phyloP scores from a whole-genome alignment of 208 protist species.

The Angomonas deanei region DNA sequence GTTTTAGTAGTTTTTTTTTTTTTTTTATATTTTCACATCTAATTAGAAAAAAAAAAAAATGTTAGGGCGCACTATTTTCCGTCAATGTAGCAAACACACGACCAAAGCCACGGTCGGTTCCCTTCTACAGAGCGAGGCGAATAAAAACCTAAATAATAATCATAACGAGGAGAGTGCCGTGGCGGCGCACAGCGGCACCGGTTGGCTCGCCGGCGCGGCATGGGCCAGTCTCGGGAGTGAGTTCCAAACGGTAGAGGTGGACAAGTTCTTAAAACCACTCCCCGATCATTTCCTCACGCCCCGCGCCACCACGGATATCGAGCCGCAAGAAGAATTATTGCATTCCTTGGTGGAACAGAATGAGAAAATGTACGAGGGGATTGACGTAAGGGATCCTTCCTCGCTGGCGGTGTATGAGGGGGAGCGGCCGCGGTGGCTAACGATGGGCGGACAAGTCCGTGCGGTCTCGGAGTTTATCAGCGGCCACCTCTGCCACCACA shows the following conservation, averaged over 20 bases:
- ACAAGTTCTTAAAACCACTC: slow-evolving; percentile 65
- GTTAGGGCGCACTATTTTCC: no score
- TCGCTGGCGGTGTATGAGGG: slow-evolving; percentile 84
- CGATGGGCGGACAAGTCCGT: slow-evolving; percentile 71
- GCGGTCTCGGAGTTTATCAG: slow-evolving; percentile 86
- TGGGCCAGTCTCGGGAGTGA: slow-evolving; percentile 72
- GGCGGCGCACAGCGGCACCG: slow-evolving; percentile 6
- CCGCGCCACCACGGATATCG: slow-evolving; percentile 73
- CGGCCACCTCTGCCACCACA: slow-evolving; percentile 86
- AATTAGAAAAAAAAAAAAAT: neutral
- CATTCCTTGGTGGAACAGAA: slow-evolving; percentile 57
- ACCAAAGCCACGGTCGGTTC: neutral
- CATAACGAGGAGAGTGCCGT: neutral
- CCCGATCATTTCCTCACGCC: slow-evolving; percentile 70
- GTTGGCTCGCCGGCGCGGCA: slow-evolving; percentile 79
- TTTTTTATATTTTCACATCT: neutral
- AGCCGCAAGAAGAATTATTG: slow-evolving; percentile 58
- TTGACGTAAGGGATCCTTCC: slow-evolving; percentile 76
- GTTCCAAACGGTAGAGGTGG: slow-evolving; percentile 60
- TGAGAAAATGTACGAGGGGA: slow-evolving; percentile 61
- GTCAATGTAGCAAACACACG: neutral
- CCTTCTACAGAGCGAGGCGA: neutral
- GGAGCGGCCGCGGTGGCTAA: slow-evolving; percentile 74
- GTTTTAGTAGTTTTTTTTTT: neutral
- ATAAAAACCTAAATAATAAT: slow-evolving; percentile 4